Evolutionary conservation across 2,329 filamentous ascomycete species (phyloP), one percentile per base, ranked within the genome.

Genomic region (Ampelomyces quisqualis): DNA sequence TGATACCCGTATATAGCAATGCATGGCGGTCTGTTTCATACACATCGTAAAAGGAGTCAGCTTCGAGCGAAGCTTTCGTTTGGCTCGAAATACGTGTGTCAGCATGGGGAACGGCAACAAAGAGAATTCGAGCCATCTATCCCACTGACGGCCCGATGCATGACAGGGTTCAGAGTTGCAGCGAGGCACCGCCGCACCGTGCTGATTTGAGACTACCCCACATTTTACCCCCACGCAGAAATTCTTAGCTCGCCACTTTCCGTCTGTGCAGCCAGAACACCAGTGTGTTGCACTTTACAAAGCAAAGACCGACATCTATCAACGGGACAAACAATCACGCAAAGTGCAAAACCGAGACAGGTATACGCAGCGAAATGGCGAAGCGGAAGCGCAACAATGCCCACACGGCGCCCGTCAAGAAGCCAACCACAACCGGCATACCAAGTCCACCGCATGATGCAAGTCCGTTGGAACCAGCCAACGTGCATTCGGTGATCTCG

Each of bases 401-500:
- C 17, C 47, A 51, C 20, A 27, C 45, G 15, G 55, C 51, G 29
- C 46, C 46, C 21, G 46, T 53, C 32, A 60, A 60, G 45, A 57
- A 60, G 41, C 51, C 50, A 24, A 38, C 43, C 22, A 49, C 55
- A 27, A 36, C 48, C 20, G 43, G 50, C 15, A 47, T 60, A n/a
- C 54, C 57, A 10, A 61, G 57, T 22, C 58, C 60, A 15, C 58
- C 60, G 13, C 55, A 62, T 23, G 58, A 60, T 20, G 47, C 47
- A 3, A 39, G 39, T 10, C 29, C 48, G 7, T 36, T 52, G 7
- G 75, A 76, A 45, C 72, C 76, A n/a, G 76, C 72, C 53, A 78
- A 62, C 34, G 66, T 82, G 3, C 70, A 75, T 37, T 73, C 75
- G 0, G 65, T 84, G 44, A 72, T 80, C n/a, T 80, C 80, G 2